These are phyloP conservation scores for Vanderwaltozyma tropicalis DNA, from an alignment of 805 yeast species.

Conservation along the genomic window DNA sequence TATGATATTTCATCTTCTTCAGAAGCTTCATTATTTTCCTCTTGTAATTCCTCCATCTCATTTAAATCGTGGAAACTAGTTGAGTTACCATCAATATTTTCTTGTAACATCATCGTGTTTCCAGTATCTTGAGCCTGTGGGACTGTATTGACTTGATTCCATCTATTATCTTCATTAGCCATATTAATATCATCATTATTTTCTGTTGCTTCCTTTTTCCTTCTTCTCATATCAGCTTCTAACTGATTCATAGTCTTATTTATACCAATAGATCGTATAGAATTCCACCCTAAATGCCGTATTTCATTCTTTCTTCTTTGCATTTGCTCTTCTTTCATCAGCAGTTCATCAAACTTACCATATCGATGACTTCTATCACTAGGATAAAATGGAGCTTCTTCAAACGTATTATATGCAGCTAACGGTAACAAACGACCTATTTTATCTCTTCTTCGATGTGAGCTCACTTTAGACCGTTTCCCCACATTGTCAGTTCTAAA, in stretches of 20 bases:
- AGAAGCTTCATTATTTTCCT: neutral
- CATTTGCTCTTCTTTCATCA: conserved; percentile 13
- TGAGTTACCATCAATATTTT: conserved; percentile 18
- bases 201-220: conserved; percentile 16
- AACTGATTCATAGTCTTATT: conserved; percentile 38
- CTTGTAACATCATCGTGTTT: too few relatives aligned
- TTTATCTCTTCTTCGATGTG: neutral
- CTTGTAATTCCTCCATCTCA: neutral
- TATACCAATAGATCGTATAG: conserved; percentile 50
- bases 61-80: neutral
- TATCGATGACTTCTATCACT: conserved; percentile 1
- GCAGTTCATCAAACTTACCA: conserved; percentile 12
- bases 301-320: conserved; percentile 17
- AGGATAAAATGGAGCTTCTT: conserved; percentile 14
- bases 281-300: conserved; percentile 37
- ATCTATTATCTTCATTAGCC: neutral
- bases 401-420: conserved; percentile 18
- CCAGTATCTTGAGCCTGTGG: too few relatives aligned
- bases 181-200: neutral
- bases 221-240: conserved; percentile 22
- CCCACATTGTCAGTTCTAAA: neutral
- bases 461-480: neutral
- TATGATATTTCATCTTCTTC: conserved; percentile 28
- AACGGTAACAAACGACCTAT: conserved; percentile 5
- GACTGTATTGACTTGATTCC: conserved; percentile 5